These are phyloP conservation scores for Glycine soja DNA, from an alignment of 306 rosid genomes.

Conservation along the genomic window DNA sequence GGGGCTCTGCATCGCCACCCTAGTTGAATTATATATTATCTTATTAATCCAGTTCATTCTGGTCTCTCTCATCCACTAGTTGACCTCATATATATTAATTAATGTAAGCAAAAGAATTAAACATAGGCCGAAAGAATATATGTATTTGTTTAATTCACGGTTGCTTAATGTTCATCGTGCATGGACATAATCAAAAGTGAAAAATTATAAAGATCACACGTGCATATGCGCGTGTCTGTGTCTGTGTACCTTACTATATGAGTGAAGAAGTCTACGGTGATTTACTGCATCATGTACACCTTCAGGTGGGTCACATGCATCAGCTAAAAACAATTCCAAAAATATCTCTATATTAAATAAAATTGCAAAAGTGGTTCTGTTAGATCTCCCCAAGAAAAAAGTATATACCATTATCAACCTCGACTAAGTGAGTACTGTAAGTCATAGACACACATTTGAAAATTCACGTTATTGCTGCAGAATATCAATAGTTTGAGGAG, in stretches of 20 bases:
- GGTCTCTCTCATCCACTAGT: no score
- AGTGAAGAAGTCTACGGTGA: no score
- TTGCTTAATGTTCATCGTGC: neutral
- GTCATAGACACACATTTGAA: neutral
- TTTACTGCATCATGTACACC: no score
- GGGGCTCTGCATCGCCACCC: constrained; percentile 45
- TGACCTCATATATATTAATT: no score
- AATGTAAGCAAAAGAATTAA: no score
- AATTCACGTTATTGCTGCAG: neutral
- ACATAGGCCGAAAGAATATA: neutral
- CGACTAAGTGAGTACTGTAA: neutral
- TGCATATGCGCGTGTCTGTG: neutral
- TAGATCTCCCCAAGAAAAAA: neutral
- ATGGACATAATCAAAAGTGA: neutral
- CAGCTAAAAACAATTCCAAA: neutral
- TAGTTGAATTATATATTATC: neutral
- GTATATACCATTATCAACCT: neutral
- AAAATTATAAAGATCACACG: neutral
- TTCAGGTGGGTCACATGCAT: neutral
- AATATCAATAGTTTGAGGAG: neutral
- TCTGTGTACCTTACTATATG: neutral
- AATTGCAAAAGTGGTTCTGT: neutral
- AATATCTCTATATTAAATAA: neutral
- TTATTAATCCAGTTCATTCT: no score
- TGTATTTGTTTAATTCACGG: neutral